Conservation (phyloP, 345 rosid species). For the Gossypioides kirkii region DNA sequence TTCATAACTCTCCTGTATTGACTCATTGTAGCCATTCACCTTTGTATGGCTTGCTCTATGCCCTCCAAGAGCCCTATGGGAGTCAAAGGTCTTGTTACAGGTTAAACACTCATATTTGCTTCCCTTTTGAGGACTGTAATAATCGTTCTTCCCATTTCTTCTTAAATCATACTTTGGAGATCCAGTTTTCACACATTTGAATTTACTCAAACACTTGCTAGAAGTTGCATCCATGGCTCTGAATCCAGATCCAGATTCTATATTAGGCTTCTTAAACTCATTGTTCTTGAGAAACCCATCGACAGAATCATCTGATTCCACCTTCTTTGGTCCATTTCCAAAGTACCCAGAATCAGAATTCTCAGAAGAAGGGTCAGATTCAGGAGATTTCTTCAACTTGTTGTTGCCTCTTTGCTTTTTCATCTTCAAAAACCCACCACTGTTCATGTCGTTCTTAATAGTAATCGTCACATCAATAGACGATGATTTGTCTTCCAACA, state of each 20-base stretch:
- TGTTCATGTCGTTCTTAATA: slow-evolving; percentile 28
- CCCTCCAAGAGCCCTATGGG: slow-evolving; percentile 23
- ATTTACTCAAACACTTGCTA: slow-evolving; percentile 34
- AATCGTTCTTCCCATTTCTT: slow-evolving; percentile 33
- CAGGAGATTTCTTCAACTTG: slow-evolving; percentile 29
- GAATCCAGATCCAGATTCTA: slow-evolving; percentile 34
- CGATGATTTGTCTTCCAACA: slow-evolving; percentile 59
- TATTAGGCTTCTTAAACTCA: slow-evolving; percentile 29
- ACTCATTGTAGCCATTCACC: slow-evolving; percentile 31
- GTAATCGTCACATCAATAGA: slow-evolving; percentile 42
- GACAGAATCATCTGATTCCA: slow-evolving; percentile 49
- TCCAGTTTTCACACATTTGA: slow-evolving; percentile 27
- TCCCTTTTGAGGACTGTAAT: slow-evolving; percentile 30
- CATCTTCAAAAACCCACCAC: slow-evolving; percentile 28
- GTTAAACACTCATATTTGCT: slow-evolving; percentile 34
- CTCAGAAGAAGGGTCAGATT: slow-evolving; percentile 32
- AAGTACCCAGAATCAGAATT: slow-evolving; percentile 74
- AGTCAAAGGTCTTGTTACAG: slow-evolving; percentile 26
- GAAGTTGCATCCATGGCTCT: slow-evolving; percentile 30
- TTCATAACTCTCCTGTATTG: slow-evolving; percentile 44
- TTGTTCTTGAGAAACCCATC: slow-evolving; percentile 36
- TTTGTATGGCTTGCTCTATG: slow-evolving; percentile 31
- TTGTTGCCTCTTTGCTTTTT: slow-evolving; percentile 20
- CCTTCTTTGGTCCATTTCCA: slow-evolving; percentile 55
- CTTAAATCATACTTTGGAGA: slow-evolving; percentile 40